Percentiles rank a stretch among this genome's conserved stretches.
Conservation (phyloP, 768 basidiomycete genomes). For the Macrolepiota dolichaula region DNA sequence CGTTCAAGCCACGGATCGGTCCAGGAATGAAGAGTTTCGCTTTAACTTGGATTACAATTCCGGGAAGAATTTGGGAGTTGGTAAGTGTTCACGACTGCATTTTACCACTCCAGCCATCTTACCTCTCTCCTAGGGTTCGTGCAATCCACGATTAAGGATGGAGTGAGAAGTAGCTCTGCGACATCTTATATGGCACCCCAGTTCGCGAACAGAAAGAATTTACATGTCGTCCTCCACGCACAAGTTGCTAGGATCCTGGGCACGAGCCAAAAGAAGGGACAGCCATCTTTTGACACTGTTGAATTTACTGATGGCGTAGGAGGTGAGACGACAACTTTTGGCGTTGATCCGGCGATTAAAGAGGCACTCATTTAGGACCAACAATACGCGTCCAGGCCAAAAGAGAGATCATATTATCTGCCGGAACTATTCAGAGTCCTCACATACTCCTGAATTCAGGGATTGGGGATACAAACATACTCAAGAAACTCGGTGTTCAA, state of each 20-base stretch:
- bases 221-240: constrained; percentile 28
- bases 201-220: constrained; percentile 23
- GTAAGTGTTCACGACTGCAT: constrained; percentile 28
- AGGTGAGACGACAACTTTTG: not conserved
- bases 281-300: constrained; percentile 19
- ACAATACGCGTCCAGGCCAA: constrained; percentile 15
- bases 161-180: constrained; percentile 25
- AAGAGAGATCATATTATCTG: constrained; percentile 37
- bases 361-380: not conserved
- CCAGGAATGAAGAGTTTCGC: constrained; percentile 11
- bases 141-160: constrained; percentile 25
- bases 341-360: not conserved
- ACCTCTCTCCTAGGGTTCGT: constrained; percentile 20
- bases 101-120: constrained; percentile 23
- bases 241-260: constrained; percentile 23
- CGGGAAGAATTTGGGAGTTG: constrained; percentile 9
- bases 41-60: constrained; percentile 14
- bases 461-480: constrained; percentile 26
- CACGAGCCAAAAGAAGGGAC: constrained; percentile 14
- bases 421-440: constrained; percentile 32
- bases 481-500: constrained; percentile 20
- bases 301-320: constrained; percentile 17
- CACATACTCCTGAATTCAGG: constrained; percentile 31
- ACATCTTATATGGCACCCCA: constrained; percentile 27
- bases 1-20: constrained; percentile 10